Evolutionary conservation across 331 rosid genomes (phyloP).

Genomic region (Malus hybrid): DNA sequence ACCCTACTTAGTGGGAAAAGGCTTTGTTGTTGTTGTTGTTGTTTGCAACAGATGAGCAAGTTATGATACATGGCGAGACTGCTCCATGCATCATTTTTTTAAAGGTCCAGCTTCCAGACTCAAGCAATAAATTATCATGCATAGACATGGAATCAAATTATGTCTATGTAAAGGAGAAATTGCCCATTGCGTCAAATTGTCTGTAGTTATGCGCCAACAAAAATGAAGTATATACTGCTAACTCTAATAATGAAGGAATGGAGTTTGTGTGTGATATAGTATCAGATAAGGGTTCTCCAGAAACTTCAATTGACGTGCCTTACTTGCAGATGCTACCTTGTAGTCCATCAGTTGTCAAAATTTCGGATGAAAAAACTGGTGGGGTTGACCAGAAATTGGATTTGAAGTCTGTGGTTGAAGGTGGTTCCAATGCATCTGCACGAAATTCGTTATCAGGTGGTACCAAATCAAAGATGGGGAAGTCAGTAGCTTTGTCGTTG

Average conservation of each 20-base stretch:
- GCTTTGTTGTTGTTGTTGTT: no score
- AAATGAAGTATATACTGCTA: conserved; percentile 25
- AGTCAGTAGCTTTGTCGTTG: conserved; percentile 28
- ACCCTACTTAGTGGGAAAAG: no score
- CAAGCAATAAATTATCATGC: conserved; percentile 19
- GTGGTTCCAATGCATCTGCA: conserved; percentile 23
- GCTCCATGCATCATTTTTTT: conserved; percentile 6
- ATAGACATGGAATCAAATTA: conserved; percentile 33
- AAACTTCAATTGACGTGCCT: conserved; percentile 28
- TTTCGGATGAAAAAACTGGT: conserved; percentile 21
- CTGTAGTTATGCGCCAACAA: conserved; percentile 20
- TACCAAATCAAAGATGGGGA: conserved; percentile 24
- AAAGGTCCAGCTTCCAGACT: conserved; percentile 23
- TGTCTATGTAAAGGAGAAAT: conserved; percentile 34
- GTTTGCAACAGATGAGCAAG: conserved; percentile 11
- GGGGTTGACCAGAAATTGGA: conserved; percentile 28
- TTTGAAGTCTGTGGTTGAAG: conserved; percentile 30
- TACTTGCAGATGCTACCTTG: conserved; percentile 18
- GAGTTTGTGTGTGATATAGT: conserved; percentile 28
- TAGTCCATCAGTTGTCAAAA: conserved; percentile 17
- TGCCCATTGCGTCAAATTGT: conserved; percentile 26
- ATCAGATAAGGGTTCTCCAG: conserved; percentile 34
- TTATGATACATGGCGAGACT: conserved; percentile 9
- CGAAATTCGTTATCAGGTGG: conserved; percentile 17
- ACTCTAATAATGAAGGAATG: conserved; percentile 37